Evolutionary conservation across 2,329 filamentous ascomycete genomes (phyloP), one percentile per base, ranked within the genome.

Genomic region (Sclerotinia spermophila): DNA sequence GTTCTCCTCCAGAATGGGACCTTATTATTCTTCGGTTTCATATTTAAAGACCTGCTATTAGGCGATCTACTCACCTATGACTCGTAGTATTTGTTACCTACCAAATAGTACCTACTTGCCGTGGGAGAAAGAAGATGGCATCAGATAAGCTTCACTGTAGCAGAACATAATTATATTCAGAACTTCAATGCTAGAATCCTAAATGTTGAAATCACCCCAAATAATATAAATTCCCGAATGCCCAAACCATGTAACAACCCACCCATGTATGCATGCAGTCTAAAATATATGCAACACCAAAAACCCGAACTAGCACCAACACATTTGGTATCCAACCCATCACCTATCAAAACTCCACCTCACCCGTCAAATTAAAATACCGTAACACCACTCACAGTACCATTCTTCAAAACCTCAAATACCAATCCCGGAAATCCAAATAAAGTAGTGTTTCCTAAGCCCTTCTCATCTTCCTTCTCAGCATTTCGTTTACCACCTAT

Each of bases 371-470:
- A 42, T 79, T 71, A 97, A 83, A 94, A 97, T 35, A 97, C 89
- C 15, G 95, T 98, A 79, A 98, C 84, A 38, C 92, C 92, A 80
- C 93, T 96, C 35, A 99, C 92, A 72, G 89, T 90, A 5, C 92
- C 94, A 78, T 97, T 97, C 87, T 92, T 94, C 80, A 98, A 82
- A 40, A 99, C 95, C 82, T 99, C 96, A 82, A 99, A 98, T 61
- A 97, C 89, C 80, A 98, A 82, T 0, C 96, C 95, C 0, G 96
- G 95, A 78, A 97, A 97, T 1, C 95, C 94, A 82, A 93, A 98
- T 40, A 99, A 82, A 73, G 94, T 95, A 24, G 94, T 97, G 70
- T 90, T 91, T 30, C 88, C 88, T 72, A 90, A 80, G 73, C 90
- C 78, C 80, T 84, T 79, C 81, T 86, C 82, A 81, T 87, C 79